Conservation (phyloP, 495 filamentous ascomycete species). For the Aspergillus carlsbadensis region DNA sequence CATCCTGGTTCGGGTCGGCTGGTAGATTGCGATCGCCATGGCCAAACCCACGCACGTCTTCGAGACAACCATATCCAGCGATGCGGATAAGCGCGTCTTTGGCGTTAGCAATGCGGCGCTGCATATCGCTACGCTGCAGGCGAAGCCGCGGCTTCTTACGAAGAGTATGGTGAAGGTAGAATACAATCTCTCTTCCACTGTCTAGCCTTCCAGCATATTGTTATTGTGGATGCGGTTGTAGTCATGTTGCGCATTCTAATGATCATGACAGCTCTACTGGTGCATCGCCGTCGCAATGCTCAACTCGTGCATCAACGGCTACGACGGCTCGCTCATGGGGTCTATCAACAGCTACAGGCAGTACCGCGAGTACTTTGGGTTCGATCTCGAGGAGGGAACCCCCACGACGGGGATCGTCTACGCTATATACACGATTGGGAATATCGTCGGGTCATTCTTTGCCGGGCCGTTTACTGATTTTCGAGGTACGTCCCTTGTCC, state of each 20-base stretch:
- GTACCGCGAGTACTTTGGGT: constrained; percentile 39
- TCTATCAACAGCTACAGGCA: constrained; percentile 42
- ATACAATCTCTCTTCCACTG: not conserved
- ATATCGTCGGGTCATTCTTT: constrained; percentile 47
- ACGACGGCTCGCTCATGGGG: constrained; percentile 50
- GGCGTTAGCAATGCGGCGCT: constrained; percentile 32
- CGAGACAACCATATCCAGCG: constrained; percentile 10
- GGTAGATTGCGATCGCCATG: too few species aligned
- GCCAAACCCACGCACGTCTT: constrained; percentile 9
- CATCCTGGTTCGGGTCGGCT: not conserved
- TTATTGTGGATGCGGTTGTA: too few species aligned
- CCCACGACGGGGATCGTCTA: constrained; percentile 51
- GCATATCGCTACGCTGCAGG: constrained; percentile 37
- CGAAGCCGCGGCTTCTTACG: constrained; percentile 43
- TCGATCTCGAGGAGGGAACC: constrained; percentile 31
- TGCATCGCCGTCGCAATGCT: constrained; percentile 54
- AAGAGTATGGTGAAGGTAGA: constrained; percentile 45
- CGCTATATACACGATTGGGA: constrained; percentile 58
- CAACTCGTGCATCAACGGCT: constrained; percentile 44
- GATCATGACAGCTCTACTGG: constrained; percentile 21
- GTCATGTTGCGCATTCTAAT: too few species aligned
- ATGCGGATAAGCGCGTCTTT: constrained; percentile 11
- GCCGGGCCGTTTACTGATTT: constrained; percentile 27
- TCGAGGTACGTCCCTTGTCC: constrained; percentile 10
- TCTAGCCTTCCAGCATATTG: too few species aligned